Percentiles rank a stretch among this genome's conserved stretches.
These are phyloP conservation scores for Larix kaempferi DNA, from an alignment of 75 land plant species.

Conservation along the genomic window DNA sequence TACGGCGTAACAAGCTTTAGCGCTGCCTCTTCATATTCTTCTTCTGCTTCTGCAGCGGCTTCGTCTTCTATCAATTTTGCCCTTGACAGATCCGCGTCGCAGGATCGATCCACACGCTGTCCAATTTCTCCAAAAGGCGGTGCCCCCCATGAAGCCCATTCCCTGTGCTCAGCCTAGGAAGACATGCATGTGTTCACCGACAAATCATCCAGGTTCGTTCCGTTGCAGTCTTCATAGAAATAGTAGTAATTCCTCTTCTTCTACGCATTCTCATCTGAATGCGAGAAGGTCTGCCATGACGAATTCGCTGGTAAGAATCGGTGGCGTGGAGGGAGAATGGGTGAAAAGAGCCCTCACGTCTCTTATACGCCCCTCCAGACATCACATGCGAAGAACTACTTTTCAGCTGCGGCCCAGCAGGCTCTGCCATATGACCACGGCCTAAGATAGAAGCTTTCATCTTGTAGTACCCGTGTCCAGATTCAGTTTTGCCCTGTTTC, in stretches of 20 bases:
- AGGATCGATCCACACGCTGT: conserved; percentile 13
- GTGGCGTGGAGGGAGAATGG: conserved; percentile 47
- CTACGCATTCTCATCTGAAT: conserved; percentile 16
- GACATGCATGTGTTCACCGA: conserved; percentile 59
- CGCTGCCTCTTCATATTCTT: conserved; percentile 11
- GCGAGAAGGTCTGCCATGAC: conserved; percentile 53
- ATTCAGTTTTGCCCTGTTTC: no score
- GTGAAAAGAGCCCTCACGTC: conserved; percentile 49
- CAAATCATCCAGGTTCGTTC: conserved; percentile 53
- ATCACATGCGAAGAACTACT: no score
- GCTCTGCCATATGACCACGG: no score
- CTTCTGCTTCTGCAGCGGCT: not conserved
- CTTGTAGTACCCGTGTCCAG: no score
- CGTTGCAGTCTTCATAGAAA: conserved; percentile 40
- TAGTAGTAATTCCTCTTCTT: not conserved
- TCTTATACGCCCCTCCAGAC: not conserved
- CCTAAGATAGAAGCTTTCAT: no score
- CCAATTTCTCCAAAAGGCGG: not conserved
- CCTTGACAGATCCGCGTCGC: conserved; percentile 26
- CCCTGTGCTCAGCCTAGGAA: not conserved
- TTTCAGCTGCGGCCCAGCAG: no score
- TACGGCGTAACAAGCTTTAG: no score
- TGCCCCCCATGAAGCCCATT: not conserved
- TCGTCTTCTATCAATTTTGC: conserved; percentile 19
- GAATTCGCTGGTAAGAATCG: conserved; percentile 58